phyloP scores from a whole-genome alignment of 2,329 filamentous ascomycete genomes.

The Mycocentrospora acerina region DNA sequence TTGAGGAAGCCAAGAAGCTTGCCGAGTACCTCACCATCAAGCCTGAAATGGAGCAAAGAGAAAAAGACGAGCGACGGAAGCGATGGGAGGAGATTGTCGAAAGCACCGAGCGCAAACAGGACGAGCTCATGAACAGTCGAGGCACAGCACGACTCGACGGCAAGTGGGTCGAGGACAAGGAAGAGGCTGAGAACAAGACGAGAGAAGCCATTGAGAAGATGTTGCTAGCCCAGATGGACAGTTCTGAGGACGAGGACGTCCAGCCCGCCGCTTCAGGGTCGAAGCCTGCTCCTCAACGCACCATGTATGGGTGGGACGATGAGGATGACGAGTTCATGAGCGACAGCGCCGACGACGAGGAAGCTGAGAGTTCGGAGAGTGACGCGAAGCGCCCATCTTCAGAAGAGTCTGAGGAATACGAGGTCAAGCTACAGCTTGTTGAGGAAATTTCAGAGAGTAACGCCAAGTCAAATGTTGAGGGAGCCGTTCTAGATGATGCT shows the following conservation, averaged over 20 bases:
- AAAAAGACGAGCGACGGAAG: conserved; percentile 81
- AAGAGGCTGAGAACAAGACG: conserved; percentile 83
- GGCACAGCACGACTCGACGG: conserved; percentile 70
- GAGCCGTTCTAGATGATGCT: no score
- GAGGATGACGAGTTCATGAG: conserved; percentile 59
- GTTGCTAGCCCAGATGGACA: conserved; percentile 49
- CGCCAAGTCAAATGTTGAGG: not conserved
- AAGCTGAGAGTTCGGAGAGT: conserved; percentile 31
- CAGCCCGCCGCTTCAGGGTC: conserved; percentile 27
- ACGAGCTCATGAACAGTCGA: conserved; percentile 76
- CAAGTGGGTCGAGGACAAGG: conserved; percentile 93
- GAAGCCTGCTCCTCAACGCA: conserved; percentile 40
- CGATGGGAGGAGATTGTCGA: conserved; percentile 89
- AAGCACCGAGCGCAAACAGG: conserved; percentile 76
- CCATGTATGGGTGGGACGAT: conserved; percentile 77
- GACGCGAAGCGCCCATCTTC: conserved; percentile 20
- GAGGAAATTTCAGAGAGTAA: not conserved
- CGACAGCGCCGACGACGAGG: conserved; percentile 50
- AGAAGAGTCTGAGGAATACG: no score
- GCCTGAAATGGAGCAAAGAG: conserved; percentile 93
- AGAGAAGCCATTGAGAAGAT: conserved; percentile 68
- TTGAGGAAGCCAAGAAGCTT: conserved; percentile 91
- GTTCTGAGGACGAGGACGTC: conserved; percentile 29
- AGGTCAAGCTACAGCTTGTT: no score
- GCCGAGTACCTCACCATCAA: conserved; percentile 95